These are phyloP conservation scores for Phycomyces blakesleeanus DNA, from an alignment of 192 early-diverging fungal genomes.

Conservation along the genomic window DNA sequence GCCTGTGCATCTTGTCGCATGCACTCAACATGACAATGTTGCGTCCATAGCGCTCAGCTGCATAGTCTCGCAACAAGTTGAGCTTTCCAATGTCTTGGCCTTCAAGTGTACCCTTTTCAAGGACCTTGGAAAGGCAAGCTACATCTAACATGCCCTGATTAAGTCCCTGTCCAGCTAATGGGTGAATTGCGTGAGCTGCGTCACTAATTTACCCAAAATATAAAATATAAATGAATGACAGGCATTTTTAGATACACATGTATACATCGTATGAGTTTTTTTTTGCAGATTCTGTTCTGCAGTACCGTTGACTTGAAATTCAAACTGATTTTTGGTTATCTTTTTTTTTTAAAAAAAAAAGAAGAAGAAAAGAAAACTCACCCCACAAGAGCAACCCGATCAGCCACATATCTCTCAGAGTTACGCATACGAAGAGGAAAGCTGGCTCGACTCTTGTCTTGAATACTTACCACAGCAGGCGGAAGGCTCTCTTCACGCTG, in stretches of 20 bases:
- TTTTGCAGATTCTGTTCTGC: too few relatives aligned
- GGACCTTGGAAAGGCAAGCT: slow-evolving; percentile 56
- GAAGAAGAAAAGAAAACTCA: too few relatives aligned
- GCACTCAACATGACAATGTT: slow-evolving; percentile 84
- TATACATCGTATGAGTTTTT: too few relatives aligned
- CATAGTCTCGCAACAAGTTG: slow-evolving; percentile 75
- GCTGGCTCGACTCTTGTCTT: slow-evolving; percentile 63
- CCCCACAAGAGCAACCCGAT: slow-evolving; percentile 86
- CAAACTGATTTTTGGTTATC: too few relatives aligned
- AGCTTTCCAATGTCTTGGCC: slow-evolving; percentile 82
- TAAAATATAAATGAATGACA: slow-evolving; percentile 7
- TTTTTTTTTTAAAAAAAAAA: too few relatives aligned
- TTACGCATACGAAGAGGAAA: slow-evolving; percentile 87
- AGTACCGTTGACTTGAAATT: too few relatives aligned
- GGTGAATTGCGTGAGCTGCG: slow-evolving; percentile 94
- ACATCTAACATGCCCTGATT: slow-evolving; percentile 92
- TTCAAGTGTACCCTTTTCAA: slow-evolving; percentile 58
- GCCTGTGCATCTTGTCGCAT: slow-evolving; percentile 73
- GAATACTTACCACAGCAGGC: slow-evolving; percentile 59
- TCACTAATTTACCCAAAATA: slow-evolving; percentile 58
- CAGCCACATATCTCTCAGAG: slow-evolving; percentile 68
- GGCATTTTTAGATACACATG: background rate
- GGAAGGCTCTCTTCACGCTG: slow-evolving; percentile 40
- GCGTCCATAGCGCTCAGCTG: slow-evolving; percentile 73
- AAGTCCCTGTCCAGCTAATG: slow-evolving; percentile 93